Conservation (phyloP, 1,284 basidiomycete species). For the Sporisorium graminicola region DNA sequence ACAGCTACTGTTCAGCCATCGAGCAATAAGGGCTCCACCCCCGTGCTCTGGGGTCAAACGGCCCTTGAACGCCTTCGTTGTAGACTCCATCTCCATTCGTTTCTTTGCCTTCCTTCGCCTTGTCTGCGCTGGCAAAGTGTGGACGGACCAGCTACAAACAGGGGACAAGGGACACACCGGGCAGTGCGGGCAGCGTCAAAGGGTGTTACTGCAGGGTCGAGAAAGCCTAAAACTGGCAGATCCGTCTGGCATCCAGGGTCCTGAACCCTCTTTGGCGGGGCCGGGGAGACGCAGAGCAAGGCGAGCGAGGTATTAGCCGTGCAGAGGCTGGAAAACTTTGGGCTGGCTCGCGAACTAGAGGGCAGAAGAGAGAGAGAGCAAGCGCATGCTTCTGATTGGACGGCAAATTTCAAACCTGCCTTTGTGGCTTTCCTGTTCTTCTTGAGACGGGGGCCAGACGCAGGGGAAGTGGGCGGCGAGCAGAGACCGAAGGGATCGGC, state of each 20-base stretch:
- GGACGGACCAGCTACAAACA: neutral
- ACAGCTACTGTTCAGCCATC: neutral
- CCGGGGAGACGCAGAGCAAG: too few species aligned
- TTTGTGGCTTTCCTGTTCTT: neutral
- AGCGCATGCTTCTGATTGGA: neutral
- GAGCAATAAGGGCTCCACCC: too few species aligned
- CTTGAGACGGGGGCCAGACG: neutral
- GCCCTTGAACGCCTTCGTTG: neutral
- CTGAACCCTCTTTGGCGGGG: conserved; percentile 2
- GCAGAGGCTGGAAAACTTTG: neutral
- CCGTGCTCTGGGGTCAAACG: neutral
- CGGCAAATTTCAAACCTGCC: neutral
- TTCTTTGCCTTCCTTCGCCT: neutral
- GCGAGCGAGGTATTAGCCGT: neutral
- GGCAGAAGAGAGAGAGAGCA: neutral
- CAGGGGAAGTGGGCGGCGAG: neutral
- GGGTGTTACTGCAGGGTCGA: conserved; percentile 5
- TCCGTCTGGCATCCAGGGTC: conserved; percentile 2
- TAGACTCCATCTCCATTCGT: neutral
- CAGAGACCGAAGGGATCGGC: neutral
- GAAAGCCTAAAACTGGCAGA: neutral
- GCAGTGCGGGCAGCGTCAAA: neutral
- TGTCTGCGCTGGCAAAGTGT: neutral
- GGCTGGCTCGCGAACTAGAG: neutral
- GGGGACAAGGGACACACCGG: neutral